These are phyloP conservation scores for Fraxinus xanthoxyloides DNA, from an alignment of 305 asterid genomes.

Conservation along the genomic window DNA sequence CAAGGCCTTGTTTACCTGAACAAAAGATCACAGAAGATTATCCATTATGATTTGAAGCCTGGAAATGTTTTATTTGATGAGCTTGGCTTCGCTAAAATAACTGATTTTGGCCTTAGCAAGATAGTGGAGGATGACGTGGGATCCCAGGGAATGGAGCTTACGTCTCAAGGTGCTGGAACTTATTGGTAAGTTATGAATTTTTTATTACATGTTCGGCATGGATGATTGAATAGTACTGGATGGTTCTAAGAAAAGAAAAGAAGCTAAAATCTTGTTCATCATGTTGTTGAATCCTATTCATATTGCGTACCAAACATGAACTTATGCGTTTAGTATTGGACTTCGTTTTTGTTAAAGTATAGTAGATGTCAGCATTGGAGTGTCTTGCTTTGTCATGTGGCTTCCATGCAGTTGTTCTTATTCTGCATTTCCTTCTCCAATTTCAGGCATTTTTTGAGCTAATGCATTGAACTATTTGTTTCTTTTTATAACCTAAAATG, in stretches of 20 bases:
- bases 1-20: conserved; percentile 94
- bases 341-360: neutral
- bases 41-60: conserved; percentile 97
- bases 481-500: neutral
- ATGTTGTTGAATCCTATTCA: neutral
- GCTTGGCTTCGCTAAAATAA: conserved; percentile 77
- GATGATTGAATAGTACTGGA: neutral
- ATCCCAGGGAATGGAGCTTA: conserved; percentile 98
- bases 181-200: conserved; percentile 69
- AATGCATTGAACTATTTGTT: neutral
- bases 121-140: conserved; percentile 96
- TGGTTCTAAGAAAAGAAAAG: neutral
- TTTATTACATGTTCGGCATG: neutral
- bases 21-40: conserved; percentile 84
- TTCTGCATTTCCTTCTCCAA: neutral
- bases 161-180: conserved; percentile 99
- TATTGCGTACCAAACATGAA: neutral
- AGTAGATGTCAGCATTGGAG: neutral
- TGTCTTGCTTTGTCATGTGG: neutral
- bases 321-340: neutral
- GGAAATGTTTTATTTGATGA: conserved; percentile 97
- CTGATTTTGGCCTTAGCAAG: conserved; percentile 99
- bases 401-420: neutral
- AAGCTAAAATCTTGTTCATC: neutral
- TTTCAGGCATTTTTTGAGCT: neutral